phyloP scores from a whole-genome alignment of 345 rosid genomes.

The Moringa oleifera region DNA sequence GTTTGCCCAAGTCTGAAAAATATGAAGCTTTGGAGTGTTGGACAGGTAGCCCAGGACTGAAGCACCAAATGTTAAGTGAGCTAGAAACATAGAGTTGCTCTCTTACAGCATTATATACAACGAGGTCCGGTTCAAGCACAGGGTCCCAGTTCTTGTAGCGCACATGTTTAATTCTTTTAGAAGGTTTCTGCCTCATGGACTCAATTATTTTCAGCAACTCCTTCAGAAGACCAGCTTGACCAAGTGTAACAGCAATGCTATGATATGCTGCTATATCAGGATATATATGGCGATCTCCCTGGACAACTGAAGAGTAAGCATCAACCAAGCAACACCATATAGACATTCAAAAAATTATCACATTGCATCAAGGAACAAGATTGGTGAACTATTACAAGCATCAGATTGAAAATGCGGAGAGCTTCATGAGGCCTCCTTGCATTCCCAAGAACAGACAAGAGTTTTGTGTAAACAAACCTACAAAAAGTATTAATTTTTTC shows the following conservation, averaged over 20 bases:
- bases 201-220: constrained; percentile 71
- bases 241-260: constrained; percentile 74
- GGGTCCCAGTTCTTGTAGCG: constrained; percentile 73
- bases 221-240: constrained; percentile 76
- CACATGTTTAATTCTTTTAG: constrained; percentile 34
- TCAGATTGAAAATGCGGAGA: constrained; percentile 54
- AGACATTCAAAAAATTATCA: constrained; percentile 2
- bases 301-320: constrained; percentile 25
- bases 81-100: constrained; percentile 10
- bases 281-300: constrained; percentile 72
- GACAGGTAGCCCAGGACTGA: background rate
- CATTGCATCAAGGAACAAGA: constrained; percentile 10
- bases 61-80: background rate
- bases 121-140: constrained; percentile 76
- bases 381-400: constrained; percentile 55
- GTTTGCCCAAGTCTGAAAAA: background rate
- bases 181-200: constrained; percentile 69
- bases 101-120: constrained; percentile 92
- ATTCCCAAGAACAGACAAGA: constrained; percentile 74
- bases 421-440: constrained; percentile 72
- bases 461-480: constrained; percentile 96
- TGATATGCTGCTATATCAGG: constrained; percentile 95
- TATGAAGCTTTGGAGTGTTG: background rate
- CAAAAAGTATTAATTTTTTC: constrained; percentile 17
- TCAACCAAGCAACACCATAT: constrained; percentile 22